Evolutionary conservation across 202 grass and related monocot species (phyloP), one percentile per base, ranked within the genome.

Genomic region (Hordeum pubiflorum): DNA sequence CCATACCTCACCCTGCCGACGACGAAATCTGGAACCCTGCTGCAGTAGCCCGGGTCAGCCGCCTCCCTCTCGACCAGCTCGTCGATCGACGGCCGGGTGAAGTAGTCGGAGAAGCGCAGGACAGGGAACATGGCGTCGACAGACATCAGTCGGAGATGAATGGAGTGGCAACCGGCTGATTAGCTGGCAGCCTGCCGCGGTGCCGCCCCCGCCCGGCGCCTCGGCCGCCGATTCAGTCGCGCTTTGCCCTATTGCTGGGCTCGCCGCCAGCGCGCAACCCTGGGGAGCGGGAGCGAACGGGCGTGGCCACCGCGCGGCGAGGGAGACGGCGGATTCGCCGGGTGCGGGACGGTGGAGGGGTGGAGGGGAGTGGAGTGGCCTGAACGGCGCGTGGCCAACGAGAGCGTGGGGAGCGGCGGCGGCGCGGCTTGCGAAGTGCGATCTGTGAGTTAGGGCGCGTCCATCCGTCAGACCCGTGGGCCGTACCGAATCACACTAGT

Each of bases 1-100:
- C 95, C 95, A 82, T 86, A 94, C 65, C 74, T 78, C 17, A 39
- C 52, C 83, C 90, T 91, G 26, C 95, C 95, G 59, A 98, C 65
- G 31, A 84, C 38, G 43, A 98, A 88, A 63, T 89, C 17, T 3
- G 90, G 92, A 82, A 98, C 90, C 84, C 82, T 81, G 68, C 90
- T 81, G 64, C 82, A 89, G 86, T 91, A 98, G 64, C 88, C 90
- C 67, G 95, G 86, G 58, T 94, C 79, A n/a, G 79, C 50, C 37
- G 65, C 65, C 85, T 93, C 95, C 58, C 17, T 58, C 69, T 82
- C 87, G 40, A 72, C 89, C 79, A 98, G 76, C 77, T 93, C 90
- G 61, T 89, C 69, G 62, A 98, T 72, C 2, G 90, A 88, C 21
- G 95, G 95, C 70, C 78, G 58, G 0, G 88, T 93, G 88, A 91